Evolutionary conservation across 768 basidiomycete genomes (phyloP).

Genomic region (Mycena filopes): DNA sequence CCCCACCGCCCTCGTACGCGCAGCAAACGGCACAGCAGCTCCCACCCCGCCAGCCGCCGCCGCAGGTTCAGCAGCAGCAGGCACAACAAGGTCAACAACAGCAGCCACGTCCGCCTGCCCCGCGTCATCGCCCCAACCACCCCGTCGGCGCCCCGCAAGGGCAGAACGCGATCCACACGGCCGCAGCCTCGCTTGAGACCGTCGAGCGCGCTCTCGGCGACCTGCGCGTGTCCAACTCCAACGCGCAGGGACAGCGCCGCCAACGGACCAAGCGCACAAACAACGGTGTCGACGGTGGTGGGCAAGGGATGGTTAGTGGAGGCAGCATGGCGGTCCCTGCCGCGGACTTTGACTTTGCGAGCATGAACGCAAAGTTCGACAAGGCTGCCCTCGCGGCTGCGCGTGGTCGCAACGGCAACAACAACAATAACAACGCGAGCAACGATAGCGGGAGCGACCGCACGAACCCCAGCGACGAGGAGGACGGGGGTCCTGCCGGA

Average conservation of each 20-base stretch:
- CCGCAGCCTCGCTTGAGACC: slow-evolving; percentile 79
- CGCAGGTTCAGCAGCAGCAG: slow-evolving; percentile 17
- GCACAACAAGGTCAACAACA: slow-evolving; percentile 28
- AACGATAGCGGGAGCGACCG: slow-evolving; percentile 37
- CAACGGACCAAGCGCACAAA: slow-evolving; percentile 22
- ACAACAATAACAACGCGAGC: not conserved
- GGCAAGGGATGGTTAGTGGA: not conserved
- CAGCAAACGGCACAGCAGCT: slow-evolving; percentile 28
- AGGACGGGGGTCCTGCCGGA: slow-evolving; percentile 34
- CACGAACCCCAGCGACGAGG: slow-evolving; percentile 44
- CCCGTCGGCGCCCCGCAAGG: slow-evolving; percentile 20
- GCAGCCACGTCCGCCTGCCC: slow-evolving; percentile 43
- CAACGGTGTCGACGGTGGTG: not conserved
- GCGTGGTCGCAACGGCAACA: slow-evolving; percentile 17
- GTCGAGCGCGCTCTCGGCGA: slow-evolving; percentile 66
- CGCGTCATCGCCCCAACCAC: slow-evolving; percentile 40
- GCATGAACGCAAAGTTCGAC: slow-evolving; percentile 83
- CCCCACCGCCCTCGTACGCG: slow-evolving; percentile 24
- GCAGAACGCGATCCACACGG: slow-evolving; percentile 70
- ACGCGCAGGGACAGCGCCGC: slow-evolving; percentile 13
- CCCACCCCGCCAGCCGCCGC: slow-evolving; percentile 18
- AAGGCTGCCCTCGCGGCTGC: slow-evolving; percentile 64
- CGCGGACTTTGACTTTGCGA: slow-evolving; percentile 86
- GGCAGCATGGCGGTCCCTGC: slow-evolving; percentile 55
- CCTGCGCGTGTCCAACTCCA: slow-evolving; percentile 53